Conservation (phyloP, 805 yeast species). For the Spencermartinsiella europaea region DNA sequence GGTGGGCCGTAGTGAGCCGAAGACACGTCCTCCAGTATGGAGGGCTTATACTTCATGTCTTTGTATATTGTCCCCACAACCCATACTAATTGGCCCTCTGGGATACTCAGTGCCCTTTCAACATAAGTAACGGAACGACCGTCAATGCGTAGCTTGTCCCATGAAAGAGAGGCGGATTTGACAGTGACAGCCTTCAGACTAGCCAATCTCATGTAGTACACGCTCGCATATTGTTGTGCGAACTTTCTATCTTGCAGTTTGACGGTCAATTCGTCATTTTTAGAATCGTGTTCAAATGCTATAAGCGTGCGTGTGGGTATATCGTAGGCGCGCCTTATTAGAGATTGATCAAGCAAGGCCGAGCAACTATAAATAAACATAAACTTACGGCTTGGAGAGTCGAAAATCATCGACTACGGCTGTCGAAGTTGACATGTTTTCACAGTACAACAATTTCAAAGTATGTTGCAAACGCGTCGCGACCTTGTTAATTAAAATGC, state of each 20-base stretch:
- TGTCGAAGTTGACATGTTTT: conserved; percentile 2
- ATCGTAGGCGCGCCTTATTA: neutral
- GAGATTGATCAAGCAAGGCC: neutral
- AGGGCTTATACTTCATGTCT: conserved; percentile 80
- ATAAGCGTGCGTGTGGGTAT: neutral
- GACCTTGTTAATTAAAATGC: too few species aligned
- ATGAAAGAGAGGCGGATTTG: conserved; percentile 44
- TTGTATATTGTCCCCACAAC: conserved; percentile 81
- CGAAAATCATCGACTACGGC: neutral
- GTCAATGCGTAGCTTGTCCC: conserved; percentile 49
- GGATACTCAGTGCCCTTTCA: conserved; percentile 57
- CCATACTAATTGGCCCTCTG: conserved; percentile 63
- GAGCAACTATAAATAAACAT: neutral
- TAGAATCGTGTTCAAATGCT: conserved; percentile 4
- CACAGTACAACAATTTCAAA: too few species aligned
- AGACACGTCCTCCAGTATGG: conserved; percentile 76
- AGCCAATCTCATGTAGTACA: conserved; percentile 51
- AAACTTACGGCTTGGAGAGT: neutral
- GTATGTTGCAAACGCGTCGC: too few species aligned
- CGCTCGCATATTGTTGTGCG: conserved; percentile 51
- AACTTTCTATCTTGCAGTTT: conserved; percentile 38
- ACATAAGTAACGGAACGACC: conserved; percentile 39
- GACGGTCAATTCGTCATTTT: conserved; percentile 14
- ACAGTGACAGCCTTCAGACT: conserved; percentile 44
- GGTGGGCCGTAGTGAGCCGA: conserved; percentile 38